These are phyloP conservation scores for Poronia punctata DNA, from an alignment of 495 filamentous ascomycete genomes.

Conservation along the genomic window DNA sequence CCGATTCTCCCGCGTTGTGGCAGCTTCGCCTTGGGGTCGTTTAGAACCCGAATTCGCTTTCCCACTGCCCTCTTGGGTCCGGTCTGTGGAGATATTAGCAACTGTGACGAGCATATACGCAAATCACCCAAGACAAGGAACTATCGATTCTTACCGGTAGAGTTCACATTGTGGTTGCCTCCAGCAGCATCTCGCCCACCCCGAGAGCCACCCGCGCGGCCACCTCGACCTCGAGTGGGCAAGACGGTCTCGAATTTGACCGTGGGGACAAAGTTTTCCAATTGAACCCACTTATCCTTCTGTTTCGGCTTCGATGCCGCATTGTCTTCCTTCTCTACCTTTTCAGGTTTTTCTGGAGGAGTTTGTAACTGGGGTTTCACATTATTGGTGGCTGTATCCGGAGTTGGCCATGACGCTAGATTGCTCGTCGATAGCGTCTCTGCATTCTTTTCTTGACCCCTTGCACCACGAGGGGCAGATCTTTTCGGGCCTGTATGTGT, in stretches of 20 bases:
- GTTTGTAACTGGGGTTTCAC: slow-evolving; percentile 23
- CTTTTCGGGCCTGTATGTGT: slow-evolving; percentile 36
- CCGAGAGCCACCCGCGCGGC: slow-evolving; percentile 50
- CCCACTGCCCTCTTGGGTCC: slow-evolving; percentile 14
- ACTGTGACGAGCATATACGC: neutral
- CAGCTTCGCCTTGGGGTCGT: slow-evolving; percentile 39
- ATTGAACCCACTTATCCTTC: slow-evolving; percentile 66
- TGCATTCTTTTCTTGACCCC: slow-evolving; percentile 42
- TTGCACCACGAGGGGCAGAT: slow-evolving; percentile 38
- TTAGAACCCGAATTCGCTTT: slow-evolving; percentile 28
- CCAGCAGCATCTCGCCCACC: slow-evolving; percentile 40
- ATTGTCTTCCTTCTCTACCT: slow-evolving; percentile 58
- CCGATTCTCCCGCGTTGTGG: slow-evolving; percentile 29
- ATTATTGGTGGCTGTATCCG: slow-evolving; percentile 64
- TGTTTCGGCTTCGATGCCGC: slow-evolving; percentile 46
- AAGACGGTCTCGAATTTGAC: slow-evolving; percentile 79
- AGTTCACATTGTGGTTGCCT: slow-evolving; percentile 17
- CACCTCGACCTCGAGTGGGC: slow-evolving; percentile 55
- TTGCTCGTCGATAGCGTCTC: slow-evolving; percentile 57
- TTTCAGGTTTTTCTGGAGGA: slow-evolving; percentile 59
- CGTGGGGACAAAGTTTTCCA: slow-evolving; percentile 62
- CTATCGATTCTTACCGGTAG: slow-evolving; percentile 10
- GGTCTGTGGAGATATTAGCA: slow-evolving; percentile 17
- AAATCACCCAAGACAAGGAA: no score
- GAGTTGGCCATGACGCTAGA: slow-evolving; percentile 80